A percentile compares a stretch with the other conserved stretches of the same genome.
Evolutionary conservation across 257 asterid genomes (phyloP).

Genomic region (Solanum pennellii): DNA sequence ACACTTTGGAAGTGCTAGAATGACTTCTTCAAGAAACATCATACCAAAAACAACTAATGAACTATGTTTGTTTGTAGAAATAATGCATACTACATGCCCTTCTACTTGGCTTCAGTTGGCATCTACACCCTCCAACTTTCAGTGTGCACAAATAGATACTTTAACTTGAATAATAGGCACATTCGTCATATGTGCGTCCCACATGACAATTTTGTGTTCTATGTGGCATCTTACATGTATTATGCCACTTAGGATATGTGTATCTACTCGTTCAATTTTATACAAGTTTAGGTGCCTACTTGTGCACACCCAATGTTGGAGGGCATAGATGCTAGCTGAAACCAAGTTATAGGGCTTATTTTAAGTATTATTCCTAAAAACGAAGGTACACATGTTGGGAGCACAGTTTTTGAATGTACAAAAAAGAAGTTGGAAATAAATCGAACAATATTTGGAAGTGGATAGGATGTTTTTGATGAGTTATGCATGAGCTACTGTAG

Average conservation of each 20-base stretch:
- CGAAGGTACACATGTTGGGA: not conserved
- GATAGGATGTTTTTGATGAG: not conserved
- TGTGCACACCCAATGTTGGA: not conserved
- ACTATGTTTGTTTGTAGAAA: not conserved
- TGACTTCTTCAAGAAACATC: not conserved
- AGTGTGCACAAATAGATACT: not conserved
- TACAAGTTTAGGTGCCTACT: not conserved
- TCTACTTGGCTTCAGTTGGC: not conserved
- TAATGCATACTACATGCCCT: not conserved
- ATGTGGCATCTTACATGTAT: not conserved
- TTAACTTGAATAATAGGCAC: not conserved
- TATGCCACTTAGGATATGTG: rapidly evolving
- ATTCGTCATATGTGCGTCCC: not conserved
- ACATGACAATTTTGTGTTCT: not conserved
- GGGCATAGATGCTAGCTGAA: not conserved
- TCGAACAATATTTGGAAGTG: not conserved
- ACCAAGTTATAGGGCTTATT: not conserved
- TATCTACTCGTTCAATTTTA: not conserved
- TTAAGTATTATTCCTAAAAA: not conserved
- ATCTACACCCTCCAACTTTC: not conserved
- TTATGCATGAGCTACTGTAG: not conserved
- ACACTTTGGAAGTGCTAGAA: not conserved
- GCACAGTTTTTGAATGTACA: not conserved
- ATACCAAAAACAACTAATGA: not conserved
- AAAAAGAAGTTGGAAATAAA: not conserved